These are phyloP conservation scores for Hypericum perforatum DNA, from an alignment of 345 rosid genomes.

Conservation along the genomic window DNA sequence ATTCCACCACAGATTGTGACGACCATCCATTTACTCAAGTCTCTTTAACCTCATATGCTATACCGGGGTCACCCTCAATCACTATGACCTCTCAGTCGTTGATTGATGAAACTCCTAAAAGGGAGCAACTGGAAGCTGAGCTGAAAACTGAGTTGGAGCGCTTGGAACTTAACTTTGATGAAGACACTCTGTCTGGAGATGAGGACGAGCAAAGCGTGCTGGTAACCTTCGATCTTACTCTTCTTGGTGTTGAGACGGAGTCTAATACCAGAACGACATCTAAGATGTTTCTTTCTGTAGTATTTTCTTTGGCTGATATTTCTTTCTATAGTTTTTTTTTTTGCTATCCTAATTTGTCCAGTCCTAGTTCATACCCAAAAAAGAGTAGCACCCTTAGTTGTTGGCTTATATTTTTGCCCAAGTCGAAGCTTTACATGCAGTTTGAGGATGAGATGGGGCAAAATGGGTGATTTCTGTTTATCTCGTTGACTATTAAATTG, in stretches of 20 bases:
- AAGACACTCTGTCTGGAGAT: slow-evolving; percentile 16
- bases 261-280: no score
- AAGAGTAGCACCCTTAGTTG: no score
- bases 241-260: no score
- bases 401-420: no score
- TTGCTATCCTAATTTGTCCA: no score
- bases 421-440: not conserved
- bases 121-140: slow-evolving; percentile 59
- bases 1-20: slow-evolving; percentile 13
- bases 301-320: not conserved
- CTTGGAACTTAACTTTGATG: slow-evolving; percentile 44
- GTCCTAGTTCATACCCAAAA: no score
- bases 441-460: not conserved
- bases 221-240: slow-evolving; percentile 16
- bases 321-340: no score
- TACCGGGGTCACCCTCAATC: slow-evolving; percentile 22
- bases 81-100: slow-evolving; percentile 21
- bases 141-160: slow-evolving; percentile 59
- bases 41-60: slow-evolving; percentile 11
- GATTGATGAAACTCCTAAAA: slow-evolving; percentile 15
- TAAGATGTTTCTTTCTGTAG: not conserved
- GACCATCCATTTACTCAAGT: slow-evolving; percentile 1
- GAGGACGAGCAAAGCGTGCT: slow-evolving; percentile 16
- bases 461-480: not conserved
- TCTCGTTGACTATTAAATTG: slow-evolving; percentile 1